phyloP scores from a whole-genome alignment of 768 basidiomycete species.

The Plicaturopsis crispa region DNA sequence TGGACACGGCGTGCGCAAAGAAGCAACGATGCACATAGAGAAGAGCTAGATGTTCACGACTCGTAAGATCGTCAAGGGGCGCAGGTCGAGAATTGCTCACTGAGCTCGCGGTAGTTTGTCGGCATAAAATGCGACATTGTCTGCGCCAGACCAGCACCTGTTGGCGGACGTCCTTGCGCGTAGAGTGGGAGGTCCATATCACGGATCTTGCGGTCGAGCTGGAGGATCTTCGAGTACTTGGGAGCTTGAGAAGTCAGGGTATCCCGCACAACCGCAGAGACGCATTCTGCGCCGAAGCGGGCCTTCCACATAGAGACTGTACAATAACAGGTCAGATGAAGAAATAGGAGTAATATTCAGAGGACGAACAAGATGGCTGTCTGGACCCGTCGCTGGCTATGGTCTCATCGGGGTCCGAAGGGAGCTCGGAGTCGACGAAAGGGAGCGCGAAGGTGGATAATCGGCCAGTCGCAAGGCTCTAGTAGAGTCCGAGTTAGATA shows the following conservation, averaged over 20 bases:
- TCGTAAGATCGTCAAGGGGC: not conserved
- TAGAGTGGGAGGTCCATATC: conserved; percentile 64
- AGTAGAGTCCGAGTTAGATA: conserved; percentile 1
- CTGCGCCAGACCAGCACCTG: conserved; percentile 43
- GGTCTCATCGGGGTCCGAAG: conserved; percentile 50
- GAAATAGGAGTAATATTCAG: not conserved
- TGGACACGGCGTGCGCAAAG: conserved; percentile 66
- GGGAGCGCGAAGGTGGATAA: conserved; percentile 62
- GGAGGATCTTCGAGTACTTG: conserved; percentile 52
- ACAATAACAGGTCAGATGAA: not conserved
- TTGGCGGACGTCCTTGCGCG: conserved; percentile 40
- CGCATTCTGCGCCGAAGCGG: conserved; percentile 56
- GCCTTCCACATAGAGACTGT: conserved; percentile 68
- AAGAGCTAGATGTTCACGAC: conserved; percentile 34
- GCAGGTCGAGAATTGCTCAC: conserved; percentile 36
- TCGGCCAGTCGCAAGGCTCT: conserved; percentile 68
- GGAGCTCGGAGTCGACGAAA: conserved; percentile 67
- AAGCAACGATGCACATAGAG: conserved; percentile 71
- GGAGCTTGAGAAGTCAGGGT: conserved; percentile 58
- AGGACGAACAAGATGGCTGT: conserved; percentile 49
- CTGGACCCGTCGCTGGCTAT: conserved; percentile 51
- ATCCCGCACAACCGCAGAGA: conserved; percentile 63
- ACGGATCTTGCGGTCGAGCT: conserved; percentile 45
- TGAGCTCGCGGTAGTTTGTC: conserved; percentile 60
- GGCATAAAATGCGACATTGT: conserved; percentile 77